phyloP scores from a whole-genome alignment of 2,329 filamentous ascomycete species.

The Beauveria medogensis region DNA sequence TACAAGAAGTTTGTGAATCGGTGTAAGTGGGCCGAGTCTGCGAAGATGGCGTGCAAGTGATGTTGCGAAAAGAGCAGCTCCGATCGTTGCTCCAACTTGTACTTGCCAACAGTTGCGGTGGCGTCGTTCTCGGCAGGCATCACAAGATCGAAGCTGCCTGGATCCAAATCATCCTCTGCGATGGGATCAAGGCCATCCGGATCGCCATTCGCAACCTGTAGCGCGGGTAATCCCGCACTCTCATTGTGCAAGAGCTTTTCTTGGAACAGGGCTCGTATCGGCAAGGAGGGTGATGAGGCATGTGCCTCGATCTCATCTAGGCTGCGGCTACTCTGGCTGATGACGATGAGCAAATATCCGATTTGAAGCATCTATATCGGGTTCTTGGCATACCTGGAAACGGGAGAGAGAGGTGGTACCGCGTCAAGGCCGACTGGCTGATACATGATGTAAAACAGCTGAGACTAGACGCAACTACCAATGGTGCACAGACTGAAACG shows the following conservation, averaged over 20 bases:
- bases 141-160: conserved; percentile 29
- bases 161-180: conserved; percentile 27
- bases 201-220: conserved; percentile 17
- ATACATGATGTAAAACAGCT: not conserved
- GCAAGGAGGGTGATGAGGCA: not conserved
- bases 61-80: conserved; percentile 58
- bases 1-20: conserved; percentile 62
- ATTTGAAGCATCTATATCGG: not conserved
- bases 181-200: conserved; percentile 26
- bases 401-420: conserved; percentile 7
- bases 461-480: not conserved
- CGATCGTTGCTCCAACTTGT: conserved; percentile 54
- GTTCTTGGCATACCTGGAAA: conserved; percentile 3
- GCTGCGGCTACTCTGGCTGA: conserved; percentile 1
- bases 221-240: conserved; percentile 6
- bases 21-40: conserved; percentile 52
- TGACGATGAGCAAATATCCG: not conserved
- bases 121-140: conserved; percentile 15
- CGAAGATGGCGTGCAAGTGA: conserved; percentile 59
- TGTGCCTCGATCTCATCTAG: not conserved
- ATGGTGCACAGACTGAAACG: not conserved
- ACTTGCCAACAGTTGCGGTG: conserved; percentile 10
- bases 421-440: conserved; percentile 4
- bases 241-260: not conserved
- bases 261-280: not conserved